Percentiles rank a stretch among this genome's conserved stretches.
phyloP scores from a whole-genome alignment of 2,329 filamentous ascomycete genomes.

The Microsporum canis region DNA sequence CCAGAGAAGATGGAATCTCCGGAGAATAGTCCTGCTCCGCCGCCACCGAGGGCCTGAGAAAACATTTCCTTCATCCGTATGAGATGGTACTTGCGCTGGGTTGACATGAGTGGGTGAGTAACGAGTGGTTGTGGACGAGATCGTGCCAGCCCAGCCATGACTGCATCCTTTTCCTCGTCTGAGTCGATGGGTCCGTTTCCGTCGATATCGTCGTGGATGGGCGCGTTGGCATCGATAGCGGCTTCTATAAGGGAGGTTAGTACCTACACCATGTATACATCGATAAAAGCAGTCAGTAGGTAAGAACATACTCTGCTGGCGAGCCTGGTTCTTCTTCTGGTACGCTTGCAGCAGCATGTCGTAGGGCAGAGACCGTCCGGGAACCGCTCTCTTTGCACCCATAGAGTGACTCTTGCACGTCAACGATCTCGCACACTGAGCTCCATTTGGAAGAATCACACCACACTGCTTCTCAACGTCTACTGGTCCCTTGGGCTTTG shows the following conservation, averaged over 20 bases:
- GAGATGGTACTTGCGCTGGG: conserved; percentile 46
- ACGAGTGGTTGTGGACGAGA: conserved; percentile 70
- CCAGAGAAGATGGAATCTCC: conserved; percentile 24
- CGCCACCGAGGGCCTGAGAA: conserved; percentile 46
- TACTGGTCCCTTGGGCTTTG: conserved; percentile 83
- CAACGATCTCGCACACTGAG: conserved; percentile 73
- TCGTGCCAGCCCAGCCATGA: conserved; percentile 61
- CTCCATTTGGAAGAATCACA: conserved; percentile 72
- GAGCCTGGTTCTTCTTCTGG: conserved; percentile 97
- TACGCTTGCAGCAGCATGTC: conserved; percentile 82
- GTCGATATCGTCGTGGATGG: conserved; percentile 75
- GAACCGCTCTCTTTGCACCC: conserved; percentile 82
- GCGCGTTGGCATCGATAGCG: conserved; percentile 86
- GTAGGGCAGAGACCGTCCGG: conserved; percentile 76
- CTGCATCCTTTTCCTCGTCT: conserved; percentile 81
- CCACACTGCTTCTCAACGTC: conserved; percentile 92
- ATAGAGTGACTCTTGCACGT: conserved; percentile 95
- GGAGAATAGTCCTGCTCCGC: conserved; percentile 36
- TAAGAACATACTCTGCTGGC: conserved; percentile 68
- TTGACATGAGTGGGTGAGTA: conserved; percentile 46
- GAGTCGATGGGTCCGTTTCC: conserved; percentile 75
- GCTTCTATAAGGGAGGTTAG: conserved; percentile 51
- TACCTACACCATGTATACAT: conserved; percentile 9
- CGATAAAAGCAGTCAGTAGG: not conserved
- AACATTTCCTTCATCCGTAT: conserved; percentile 55